Evolutionary conservation across 768 basidiomycete genomes (phyloP), one percentile per base, ranked within the genome.

Genomic region (Baorangia bicolor): DNA sequence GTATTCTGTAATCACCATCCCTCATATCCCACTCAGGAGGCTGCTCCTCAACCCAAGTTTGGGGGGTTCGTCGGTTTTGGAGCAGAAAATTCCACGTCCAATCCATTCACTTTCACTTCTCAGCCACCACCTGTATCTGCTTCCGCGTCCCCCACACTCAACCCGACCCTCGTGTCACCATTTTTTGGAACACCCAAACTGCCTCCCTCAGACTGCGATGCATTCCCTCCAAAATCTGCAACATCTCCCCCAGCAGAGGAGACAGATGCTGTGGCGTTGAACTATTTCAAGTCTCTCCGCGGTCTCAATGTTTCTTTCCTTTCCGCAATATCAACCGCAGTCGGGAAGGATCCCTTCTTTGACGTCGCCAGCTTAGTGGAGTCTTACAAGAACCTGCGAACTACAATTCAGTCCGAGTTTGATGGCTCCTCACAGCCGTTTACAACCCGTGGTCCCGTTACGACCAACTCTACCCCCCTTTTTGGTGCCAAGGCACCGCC

Each of bases 241-340:
- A 45, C 64, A 6, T 50, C 67, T 49, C 30, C 57, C 53, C 20
- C 41, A 59, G 51, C 60, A 59, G 59, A 73, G 60, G 57, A 69
- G 59, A 65, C 70, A 35, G 63, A 73, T 31, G 61, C 62, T 16
- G 57, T 63, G 25, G 76, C 78, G 34, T 61, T 82, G 16, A 81
- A 81, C 49, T 90, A 86, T 65, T 90, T 83, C 72, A 81, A 74
- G 38, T 81, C 83, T 25, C 78, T 92, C n/a, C 84, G 90, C 34
- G 89, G 88, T 14, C 77, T 92, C 39, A 92, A 92, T 63, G 70
- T 79, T 33, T 88, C 87, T 3, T 75, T 91, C 56, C 66, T 87
- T 23, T 73, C 79, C n/a, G 78, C 81, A 14, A 67, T 89, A 51
- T 75, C 80, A 30, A 79, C 80, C 55, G 80, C 82, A 21, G 74